Evolutionary conservation across 2,329 filamentous ascomycete genomes (phyloP), one percentile per base, ranked within the genome.

Genomic region (Clathrospora elynae): DNA sequence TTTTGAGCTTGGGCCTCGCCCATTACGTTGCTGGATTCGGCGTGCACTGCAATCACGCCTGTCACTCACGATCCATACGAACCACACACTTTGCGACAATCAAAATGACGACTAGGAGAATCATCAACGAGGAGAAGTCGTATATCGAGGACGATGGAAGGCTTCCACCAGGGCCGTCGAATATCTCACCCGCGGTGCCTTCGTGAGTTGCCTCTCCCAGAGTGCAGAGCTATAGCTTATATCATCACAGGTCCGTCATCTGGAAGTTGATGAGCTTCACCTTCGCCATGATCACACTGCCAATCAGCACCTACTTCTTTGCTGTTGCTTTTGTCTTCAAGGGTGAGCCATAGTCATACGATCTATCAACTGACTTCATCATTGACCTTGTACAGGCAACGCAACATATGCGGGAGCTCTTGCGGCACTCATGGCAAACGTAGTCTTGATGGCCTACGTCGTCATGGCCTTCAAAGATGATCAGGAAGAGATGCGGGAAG

Each of bases 381-480:
- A 30, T 17, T 49, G 33, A 51, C 40, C 10, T 24, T 48, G 38
- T 33, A 18, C 32, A 95, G 92, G 90, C 56, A 96, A 96, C 71
- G 81, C 90, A 10, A 95, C 91, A 2, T 92, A 84, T 59, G 90
- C 91, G 3, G 93, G 91, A 10, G 90, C 83, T 1, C 76, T 87
- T 22, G 93, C 93, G 1, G 93, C 93, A 13, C 73, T 97, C 35
- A 84, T 95, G 68, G 93, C 93, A 9, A 99, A 99, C 60, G 81
- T 95, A 2, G 90, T 99, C 3, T 75, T 99, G 35, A 81, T 97
- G 43, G 84, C 80, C n/a, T 99, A 97, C 71, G 83, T 97, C 29
- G 75, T 96, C 42, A 89, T 96, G 13, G 93, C 93, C 3, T 91
- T 96, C 81, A 84, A 80, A 49, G 93, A 99, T 69, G 93, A 97